These are phyloP conservation scores for Cystobasidium tubakii DNA, from an alignment of 768 basidiomycete genomes.

Conservation along the genomic window DNA sequence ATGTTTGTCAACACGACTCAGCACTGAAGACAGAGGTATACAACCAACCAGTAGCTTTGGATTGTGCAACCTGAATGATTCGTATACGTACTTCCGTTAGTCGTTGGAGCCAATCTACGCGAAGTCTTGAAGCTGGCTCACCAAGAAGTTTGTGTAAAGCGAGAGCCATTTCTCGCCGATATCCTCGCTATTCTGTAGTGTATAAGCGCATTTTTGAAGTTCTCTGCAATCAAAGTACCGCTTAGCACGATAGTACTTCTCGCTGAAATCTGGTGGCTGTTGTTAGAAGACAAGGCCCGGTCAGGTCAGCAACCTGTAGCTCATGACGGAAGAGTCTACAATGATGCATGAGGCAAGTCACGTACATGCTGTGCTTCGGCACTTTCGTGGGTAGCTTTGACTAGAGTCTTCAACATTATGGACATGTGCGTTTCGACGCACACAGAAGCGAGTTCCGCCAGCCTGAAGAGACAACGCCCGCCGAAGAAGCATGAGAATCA, in stretches of 20 bases:
- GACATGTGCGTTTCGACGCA: neutral
- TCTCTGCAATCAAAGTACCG: constrained; percentile 71
- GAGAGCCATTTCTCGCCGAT: constrained; percentile 69
- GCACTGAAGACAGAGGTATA: neutral
- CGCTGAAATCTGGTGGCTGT: neutral
- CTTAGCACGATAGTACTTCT: constrained; percentile 60
- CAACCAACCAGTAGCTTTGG: constrained; percentile 54
- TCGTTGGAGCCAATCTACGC: no score
- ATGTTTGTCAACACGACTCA: constrained; percentile 10
- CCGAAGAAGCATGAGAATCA: neutral
- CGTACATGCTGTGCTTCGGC: neutral
- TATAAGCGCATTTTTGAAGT: constrained; percentile 64
- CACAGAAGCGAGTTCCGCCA: neutral
- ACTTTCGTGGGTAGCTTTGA: neutral
- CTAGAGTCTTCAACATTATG: neutral
- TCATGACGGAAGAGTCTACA: no score
- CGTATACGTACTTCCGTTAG: no score
- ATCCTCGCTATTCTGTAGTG: constrained; percentile 63
- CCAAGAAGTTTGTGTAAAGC: constrained; percentile 77
- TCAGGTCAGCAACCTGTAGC: no score
- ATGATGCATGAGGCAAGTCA: no score
- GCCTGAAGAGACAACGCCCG: neutral
- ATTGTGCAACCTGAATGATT: neutral
- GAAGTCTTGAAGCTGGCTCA: constrained; percentile 49
- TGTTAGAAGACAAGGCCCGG: neutral